Conservation (phyloP, 441 rosid genomes). For the Brassica balearica region DNA sequence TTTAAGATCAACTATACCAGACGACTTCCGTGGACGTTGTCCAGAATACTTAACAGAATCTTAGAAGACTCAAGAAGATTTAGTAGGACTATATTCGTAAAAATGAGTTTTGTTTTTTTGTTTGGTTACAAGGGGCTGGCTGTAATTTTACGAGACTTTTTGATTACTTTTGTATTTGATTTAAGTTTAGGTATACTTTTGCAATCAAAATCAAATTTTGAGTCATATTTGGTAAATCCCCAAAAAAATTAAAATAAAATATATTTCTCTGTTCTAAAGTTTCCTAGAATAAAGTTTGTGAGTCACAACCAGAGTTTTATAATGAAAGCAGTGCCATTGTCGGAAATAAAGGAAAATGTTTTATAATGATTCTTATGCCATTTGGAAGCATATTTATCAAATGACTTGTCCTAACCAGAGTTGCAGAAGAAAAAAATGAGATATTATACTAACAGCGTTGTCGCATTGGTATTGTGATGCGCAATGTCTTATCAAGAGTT, state of each 20-base stretch:
- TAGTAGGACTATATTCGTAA: too few relatives aligned
- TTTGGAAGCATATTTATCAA: neutral
- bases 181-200: too few relatives aligned
- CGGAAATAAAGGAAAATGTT: neutral
- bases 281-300: neutral
- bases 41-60: too few relatives aligned
- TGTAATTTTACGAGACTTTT: too few relatives aligned
- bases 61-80: too few relatives aligned
- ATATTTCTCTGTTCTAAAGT: neutral
- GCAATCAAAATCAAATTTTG: too few relatives aligned
- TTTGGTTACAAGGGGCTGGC: too few relatives aligned
- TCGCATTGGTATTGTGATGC: constrained; percentile 13
- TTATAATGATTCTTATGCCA: neutral
- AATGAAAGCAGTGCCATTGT: neutral
- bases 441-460: constrained; percentile 6
- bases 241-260: neutral
- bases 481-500: constrained; percentile 15
- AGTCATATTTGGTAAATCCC: too few relatives aligned
- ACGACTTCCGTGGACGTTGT: too few relatives aligned
- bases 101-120: too few relatives aligned
- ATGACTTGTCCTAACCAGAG: neutral
- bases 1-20: too few relatives aligned
- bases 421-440: constrained; percentile 2
- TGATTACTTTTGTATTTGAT: too few relatives aligned
- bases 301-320: neutral